phyloP scores from a whole-genome alignment of 306 rosid species.

The Cucurbita maxima region DNA sequence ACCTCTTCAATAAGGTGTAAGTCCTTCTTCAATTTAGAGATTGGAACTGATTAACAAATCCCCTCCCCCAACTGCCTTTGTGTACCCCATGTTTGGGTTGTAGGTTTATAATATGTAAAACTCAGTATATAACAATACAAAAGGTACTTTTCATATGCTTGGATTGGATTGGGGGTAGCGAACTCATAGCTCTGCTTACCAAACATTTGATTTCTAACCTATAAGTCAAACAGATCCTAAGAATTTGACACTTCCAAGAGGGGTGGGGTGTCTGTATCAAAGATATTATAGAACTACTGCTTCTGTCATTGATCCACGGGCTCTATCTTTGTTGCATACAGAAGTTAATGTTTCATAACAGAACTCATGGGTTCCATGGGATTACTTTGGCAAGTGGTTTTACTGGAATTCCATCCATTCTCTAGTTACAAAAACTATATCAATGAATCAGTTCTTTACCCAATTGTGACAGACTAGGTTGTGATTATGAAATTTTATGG shows the following conservation, averaged over 20 bases:
- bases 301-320: too few species aligned
- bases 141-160: not conserved
- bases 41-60: not conserved
- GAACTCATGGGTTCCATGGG: not conserved
- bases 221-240: too few species aligned
- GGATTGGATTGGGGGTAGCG: not conserved
- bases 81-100: not conserved
- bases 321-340: not conserved
- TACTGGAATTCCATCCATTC: not conserved
- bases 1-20: constrained; percentile 91
- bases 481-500: not conserved
- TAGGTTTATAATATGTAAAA: not conserved
- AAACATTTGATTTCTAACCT: too few species aligned
- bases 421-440: not conserved
- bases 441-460: not conserved
- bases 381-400: not conserved
- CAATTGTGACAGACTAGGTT: not conserved
- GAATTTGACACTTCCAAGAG: too few species aligned
- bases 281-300: too few species aligned
- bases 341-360: not conserved
- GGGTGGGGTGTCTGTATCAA: too few species aligned
- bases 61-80: not conserved
- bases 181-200: not conserved
- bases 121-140: not conserved
- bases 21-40: constrained; percentile 26